Percentiles rank a stretch among this genome's conserved stretches.
phyloP scores from a whole-genome alignment of 1,139 yeast species.

The Magnusiomyces magnusii region DNA sequence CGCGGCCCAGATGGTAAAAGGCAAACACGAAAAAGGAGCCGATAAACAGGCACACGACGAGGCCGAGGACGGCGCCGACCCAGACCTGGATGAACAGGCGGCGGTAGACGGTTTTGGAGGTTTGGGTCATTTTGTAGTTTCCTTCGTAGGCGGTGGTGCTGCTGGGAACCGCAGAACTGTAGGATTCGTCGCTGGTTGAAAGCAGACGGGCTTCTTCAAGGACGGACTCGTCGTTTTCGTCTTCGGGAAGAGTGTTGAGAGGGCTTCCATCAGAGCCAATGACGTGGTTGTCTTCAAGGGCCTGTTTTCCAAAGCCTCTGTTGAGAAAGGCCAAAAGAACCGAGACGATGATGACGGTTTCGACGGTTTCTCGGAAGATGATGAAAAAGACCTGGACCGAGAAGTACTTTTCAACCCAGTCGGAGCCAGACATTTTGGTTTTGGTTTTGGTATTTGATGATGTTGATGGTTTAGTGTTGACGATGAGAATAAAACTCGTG shows the following conservation, averaged over 20 bases:
- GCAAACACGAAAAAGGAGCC: conserved; percentile 85
- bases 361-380: conserved; percentile 82
- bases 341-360: conserved; percentile 83
- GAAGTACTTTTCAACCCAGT: conserved; percentile 20
- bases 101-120: conserved; percentile 41
- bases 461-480: no score
- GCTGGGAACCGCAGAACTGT: neutral
- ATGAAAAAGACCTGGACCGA: conserved; percentile 59
- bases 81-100: conserved; percentile 67
- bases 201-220: neutral
- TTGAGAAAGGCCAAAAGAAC: conserved; percentile 83
- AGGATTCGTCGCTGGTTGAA: neutral
- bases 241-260: neutral
- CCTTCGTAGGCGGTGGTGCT: neutral
- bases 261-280: neutral
- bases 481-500: no score
- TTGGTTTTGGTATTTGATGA: no score
- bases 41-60: conserved; percentile 62
- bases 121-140: neutral
- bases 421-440: conserved; percentile 1
- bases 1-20: conserved; percentile 69
- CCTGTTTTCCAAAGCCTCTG: conserved; percentile 57
- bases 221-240: neutral
- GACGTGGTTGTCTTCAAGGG: neutral
- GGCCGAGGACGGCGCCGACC: conserved; percentile 67